Conservation (phyloP, 345 rosid genomes). For the Eucalyptus brandiana region DNA sequence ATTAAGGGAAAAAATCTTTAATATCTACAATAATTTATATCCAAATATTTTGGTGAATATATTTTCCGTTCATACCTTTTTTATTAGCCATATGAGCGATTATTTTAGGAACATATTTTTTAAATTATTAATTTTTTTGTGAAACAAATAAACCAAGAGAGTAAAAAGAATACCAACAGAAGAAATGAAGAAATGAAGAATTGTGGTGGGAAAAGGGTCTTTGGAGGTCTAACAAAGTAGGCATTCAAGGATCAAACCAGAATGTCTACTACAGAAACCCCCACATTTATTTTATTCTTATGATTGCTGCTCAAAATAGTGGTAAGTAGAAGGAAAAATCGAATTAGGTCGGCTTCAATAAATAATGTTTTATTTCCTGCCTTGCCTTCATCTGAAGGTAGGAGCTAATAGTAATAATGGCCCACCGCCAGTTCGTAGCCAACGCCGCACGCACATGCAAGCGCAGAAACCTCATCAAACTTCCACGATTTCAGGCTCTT, state of each 20-base stretch:
- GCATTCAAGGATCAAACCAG: background rate
- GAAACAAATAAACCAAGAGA: background rate
- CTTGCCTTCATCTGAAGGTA: background rate
- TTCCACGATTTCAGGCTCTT: background rate
- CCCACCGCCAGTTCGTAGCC: background rate
- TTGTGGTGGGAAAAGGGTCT: background rate
- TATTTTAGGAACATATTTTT: background rate
- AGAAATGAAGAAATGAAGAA: background rate
- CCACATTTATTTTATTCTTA: background rate
- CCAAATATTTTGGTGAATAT: background rate
- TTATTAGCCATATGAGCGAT: background rate
- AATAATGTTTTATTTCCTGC: background rate
- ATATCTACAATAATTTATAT: background rate
- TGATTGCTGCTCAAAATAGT: background rate
- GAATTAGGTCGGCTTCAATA: background rate
- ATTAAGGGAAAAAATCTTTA: background rate
- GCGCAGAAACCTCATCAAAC: background rate
- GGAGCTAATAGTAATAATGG: background rate
- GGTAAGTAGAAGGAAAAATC: background rate
- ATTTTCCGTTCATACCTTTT: background rate
- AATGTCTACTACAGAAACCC: background rate
- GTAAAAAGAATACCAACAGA: background rate
- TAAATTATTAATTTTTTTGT: background rate
- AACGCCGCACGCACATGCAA: background rate
- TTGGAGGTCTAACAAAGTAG: background rate